Percentiles rank a stretch among this genome's conserved stretches.
Conservation (phyloP, 2,329 filamentous ascomycete species). For the Fusarium citri region DNA sequence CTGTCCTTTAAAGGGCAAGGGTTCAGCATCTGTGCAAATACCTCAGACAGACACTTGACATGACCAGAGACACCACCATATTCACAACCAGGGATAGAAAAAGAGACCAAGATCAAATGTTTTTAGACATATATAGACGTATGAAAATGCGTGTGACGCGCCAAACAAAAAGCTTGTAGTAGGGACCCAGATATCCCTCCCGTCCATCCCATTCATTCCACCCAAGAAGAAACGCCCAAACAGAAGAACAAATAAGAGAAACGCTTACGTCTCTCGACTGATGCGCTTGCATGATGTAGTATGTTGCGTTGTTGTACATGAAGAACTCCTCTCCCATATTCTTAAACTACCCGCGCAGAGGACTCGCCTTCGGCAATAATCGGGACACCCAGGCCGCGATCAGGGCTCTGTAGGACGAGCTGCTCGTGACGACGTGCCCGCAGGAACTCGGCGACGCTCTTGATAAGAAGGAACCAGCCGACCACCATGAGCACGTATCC, state of each 20-base stretch:
- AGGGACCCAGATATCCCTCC: slow-evolving; percentile 34
- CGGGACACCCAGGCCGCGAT: slow-evolving; percentile 84
- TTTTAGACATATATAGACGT: slow-evolving; percentile 34
- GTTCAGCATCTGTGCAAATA: not conserved
- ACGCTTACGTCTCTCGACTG: slow-evolving; percentile 32
- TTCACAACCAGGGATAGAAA: not conserved
- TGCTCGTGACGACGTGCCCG: slow-evolving; percentile 91
- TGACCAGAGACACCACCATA: not conserved
- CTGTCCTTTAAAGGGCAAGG: not conserved
- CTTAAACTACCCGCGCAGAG: slow-evolving; percentile 78
- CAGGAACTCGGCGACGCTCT: slow-evolving; percentile 91
- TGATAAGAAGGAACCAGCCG: slow-evolving; percentile 97
- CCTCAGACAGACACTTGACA: not conserved
- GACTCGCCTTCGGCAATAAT: slow-evolving; percentile 89
- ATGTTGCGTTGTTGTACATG: slow-evolving; percentile 36
- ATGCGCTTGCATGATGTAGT: slow-evolving; percentile 28
- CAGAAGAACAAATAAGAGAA: slow-evolving; percentile 20
- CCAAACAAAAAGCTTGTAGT: slow-evolving; percentile 39
- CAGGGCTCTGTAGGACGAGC: slow-evolving; percentile 91
- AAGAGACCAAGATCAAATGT: slow-evolving; percentile 17
- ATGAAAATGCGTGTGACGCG: slow-evolving; percentile 42
- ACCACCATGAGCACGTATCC: slow-evolving; percentile 96
- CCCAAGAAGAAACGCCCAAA: slow-evolving; percentile 34
- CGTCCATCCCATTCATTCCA: slow-evolving; percentile 11
- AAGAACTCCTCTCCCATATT: slow-evolving; percentile 3